A percentile compares a stretch with the other conserved stretches of the same genome.
These are phyloP conservation scores for Colletotrichum truncatum DNA, from an alignment of 2,329 filamentous ascomycete species.

Conservation along the genomic window DNA sequence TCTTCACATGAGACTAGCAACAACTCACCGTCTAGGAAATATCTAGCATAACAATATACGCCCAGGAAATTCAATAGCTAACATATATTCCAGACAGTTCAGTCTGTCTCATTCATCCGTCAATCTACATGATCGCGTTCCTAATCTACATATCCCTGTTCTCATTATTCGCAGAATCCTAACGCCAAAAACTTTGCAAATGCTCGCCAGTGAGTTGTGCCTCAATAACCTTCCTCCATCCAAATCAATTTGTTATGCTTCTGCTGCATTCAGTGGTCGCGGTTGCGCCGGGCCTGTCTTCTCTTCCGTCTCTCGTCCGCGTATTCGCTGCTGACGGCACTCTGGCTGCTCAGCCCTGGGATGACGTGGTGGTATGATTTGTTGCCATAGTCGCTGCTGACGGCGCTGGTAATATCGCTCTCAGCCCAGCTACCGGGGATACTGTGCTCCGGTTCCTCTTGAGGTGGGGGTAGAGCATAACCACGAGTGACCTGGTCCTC, in stretches of 20 bases:
- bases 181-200: slow-evolving; percentile 18
- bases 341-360: slow-evolving; percentile 55
- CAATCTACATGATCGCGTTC: slow-evolving; percentile 26
- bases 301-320: slow-evolving; percentile 54
- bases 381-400: slow-evolving; percentile 60
- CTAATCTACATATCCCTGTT: slow-evolving; percentile 12
- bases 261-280: slow-evolving; percentile 21
- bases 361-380: slow-evolving; percentile 67
- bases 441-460: slow-evolving; percentile 35
- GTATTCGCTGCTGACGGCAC: slow-evolving; percentile 45
- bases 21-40: no score
- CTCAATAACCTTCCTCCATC: neutral
- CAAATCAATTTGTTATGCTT: neutral
- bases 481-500: slow-evolving; percentile 39
- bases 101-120: neutral
- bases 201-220: slow-evolving; percentile 3
- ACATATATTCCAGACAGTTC: neutral
- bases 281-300: slow-evolving; percentile 42
- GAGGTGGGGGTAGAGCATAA: slow-evolving; percentile 25
- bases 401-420: slow-evolving; percentile 46
- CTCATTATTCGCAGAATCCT: neutral
- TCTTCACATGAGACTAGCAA: no score
- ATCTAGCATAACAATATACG: no score
- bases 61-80: no score
- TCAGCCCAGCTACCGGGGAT: slow-evolving; percentile 48